These are phyloP conservation scores for Ramaria sp. DNA, from an alignment of 768 basidiomycete species.

Conservation along the genomic window DNA sequence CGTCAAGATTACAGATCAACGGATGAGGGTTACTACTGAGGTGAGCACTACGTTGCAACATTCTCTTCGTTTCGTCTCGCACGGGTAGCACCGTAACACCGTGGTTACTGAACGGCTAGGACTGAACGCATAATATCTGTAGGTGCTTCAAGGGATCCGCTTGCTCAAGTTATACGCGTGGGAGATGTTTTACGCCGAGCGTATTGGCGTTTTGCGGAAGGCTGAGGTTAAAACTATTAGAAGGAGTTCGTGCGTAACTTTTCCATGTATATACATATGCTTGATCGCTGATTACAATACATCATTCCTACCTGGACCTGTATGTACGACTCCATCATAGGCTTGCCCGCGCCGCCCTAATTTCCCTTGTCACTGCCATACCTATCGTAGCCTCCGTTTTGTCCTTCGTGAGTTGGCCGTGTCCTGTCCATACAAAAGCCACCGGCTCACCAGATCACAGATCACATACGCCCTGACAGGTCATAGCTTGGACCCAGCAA, in stretches of 20 bases:
- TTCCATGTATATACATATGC: constrained; percentile 18
- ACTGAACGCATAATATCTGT: not conserved
- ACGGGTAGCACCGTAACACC: too few relatives aligned
- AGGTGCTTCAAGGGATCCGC: constrained; percentile 57
- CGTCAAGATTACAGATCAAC: constrained; percentile 54
- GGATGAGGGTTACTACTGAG: constrained; percentile 56
- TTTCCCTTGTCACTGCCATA: constrained; percentile 37
- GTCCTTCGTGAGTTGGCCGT: constrained; percentile 33
- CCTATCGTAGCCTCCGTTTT: constrained; percentile 42
- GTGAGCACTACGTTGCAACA: constrained; percentile 14
- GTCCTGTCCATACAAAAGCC: not conserved
- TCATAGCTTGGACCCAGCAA: constrained; percentile 41
- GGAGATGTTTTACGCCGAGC: constrained; percentile 39
- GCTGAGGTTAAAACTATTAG: constrained; percentile 14
- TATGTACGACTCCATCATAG: constrained; percentile 5
- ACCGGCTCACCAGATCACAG: constrained; percentile 18
- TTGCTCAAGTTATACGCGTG: constrained; percentile 57
- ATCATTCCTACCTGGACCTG: not conserved
- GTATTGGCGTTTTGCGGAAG: constrained; percentile 29
- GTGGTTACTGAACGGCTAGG: too few relatives aligned
- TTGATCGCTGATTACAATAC: not conserved
- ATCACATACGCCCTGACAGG: constrained; percentile 53
- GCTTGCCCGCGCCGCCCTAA: constrained; percentile 22
- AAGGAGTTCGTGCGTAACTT: constrained; percentile 18
- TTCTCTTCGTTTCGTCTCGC: not conserved